Base-by-base conservation (phyloP, 306 rosid genomes). In the Cyclanthera cordifolia region DNA sequence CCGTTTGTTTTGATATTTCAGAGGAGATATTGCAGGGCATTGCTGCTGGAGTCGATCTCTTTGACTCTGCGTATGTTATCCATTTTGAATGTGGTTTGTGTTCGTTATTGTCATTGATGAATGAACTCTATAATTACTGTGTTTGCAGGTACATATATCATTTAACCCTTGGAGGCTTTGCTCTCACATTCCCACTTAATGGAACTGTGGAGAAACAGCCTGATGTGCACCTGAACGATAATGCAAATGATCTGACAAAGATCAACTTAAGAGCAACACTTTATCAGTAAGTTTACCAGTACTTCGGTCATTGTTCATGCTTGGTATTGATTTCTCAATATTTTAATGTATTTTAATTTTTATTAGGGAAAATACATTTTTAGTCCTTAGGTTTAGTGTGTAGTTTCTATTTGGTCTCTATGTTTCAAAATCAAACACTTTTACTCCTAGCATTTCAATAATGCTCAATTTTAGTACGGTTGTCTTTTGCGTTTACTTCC, bases 1-100 rank as follows among this genome's bases (percentile, higher is more conserved):
- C 37, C 9, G 21, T 21, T 43, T 14, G 9, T 0, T 43, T 43
- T 63, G 67, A 75, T 65, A 72, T 84, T 68, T 63, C 90, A 92
- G 98, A 93, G 91, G 98, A 93, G 84, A 84, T 89, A 77, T 82
- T 93, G 85, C 95, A 89, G 81, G 98, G 98, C 13, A 69, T 89
- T 77, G 86, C 89, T 76, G 82, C 95, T 0, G 96, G 96, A 69
- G 71, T 93, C 41, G 98, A 89, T 79, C 86, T 93, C 37, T 93
- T 89, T 79, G 95, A 89, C 70, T 85, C 98, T 11, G 76, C 86
- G 96, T 89, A 80, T 51, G 97, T 75, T 52, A 74, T 4, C 50
- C 70, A 64, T 43, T 64, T 64, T 20, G 5, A 64, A 41, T 65
- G 11, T 21, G 15, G 53, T 65, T 21, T 65, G 7, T 65, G 6